Base-by-base conservation (phyloP, 345 rosid species). In the Acer negundo region DNA sequence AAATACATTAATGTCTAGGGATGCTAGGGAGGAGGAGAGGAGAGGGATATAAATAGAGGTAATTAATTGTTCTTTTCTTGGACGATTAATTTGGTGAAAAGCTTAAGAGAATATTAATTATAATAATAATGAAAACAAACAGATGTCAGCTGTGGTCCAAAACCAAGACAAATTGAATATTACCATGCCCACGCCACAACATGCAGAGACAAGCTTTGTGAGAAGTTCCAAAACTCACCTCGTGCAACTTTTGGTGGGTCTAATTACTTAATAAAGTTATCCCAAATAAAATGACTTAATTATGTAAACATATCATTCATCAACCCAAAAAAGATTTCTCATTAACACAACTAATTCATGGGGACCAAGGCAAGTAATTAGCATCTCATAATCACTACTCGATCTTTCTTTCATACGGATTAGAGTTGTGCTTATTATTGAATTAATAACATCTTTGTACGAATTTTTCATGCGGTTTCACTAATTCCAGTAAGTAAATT, bases 101-200 rank as follows among this genome's bases (percentile, higher is more conserved):
- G 63, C 47, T 35, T 55, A 66, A 6, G 61, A 67, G 17, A 71
- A 67, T 23, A 38, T 69, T 51, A 24, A 70, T 42, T 23, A 62
- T 35, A 63, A 6, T 16, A 44, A 6, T 35, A 38, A 20, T 19
- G 49, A 24, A 77, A 75, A 40, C 65, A 35, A 65, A 81, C 72
- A 75, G 72, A 44, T 59, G 80, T 81, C 69, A 76, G 46, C 0
- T 42, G 83, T 79, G 81, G 84, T 82, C 86, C 86, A 84, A 73
- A 77, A 85, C 75, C 55, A 46, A 84, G 83, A 84, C 81, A 82
- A 80, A 82, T 78, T 84, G 87, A 87, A 87, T 85, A 82, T 80
- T 78, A 76, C 64, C 68, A 19, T 73, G 80, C 70, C 82, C 81
- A 81, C 85, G 79, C 88, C 87, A 79, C 73, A 73, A 82, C 82